A percentile compares a stretch with the other conserved stretches of the same genome.
phyloP scores from a whole-genome alignment of 2,329 filamentous ascomycete genomes.

The Emmonsiellopsis sp. region DNA sequence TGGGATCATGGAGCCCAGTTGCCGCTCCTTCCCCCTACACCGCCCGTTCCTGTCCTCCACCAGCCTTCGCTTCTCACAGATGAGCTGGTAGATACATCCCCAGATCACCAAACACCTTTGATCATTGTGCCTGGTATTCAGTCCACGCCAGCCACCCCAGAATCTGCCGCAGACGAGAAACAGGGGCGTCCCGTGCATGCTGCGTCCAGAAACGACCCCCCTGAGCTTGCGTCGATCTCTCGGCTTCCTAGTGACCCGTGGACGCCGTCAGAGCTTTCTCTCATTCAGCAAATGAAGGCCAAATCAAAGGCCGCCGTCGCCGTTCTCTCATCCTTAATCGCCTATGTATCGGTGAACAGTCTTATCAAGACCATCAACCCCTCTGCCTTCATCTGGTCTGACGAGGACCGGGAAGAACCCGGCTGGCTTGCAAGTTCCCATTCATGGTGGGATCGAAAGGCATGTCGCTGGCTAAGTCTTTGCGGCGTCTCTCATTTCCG shows the following conservation, averaged over 20 bases:
- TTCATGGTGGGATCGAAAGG: constrained; percentile 65
- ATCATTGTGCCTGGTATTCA: not conserved
- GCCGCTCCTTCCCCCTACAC: constrained; percentile 12
- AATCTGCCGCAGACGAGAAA: not conserved
- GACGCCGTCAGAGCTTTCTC: constrained; percentile 2
- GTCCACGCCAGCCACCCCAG: not conserved
- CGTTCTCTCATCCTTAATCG: constrained; percentile 32
- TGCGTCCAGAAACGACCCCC: constrained; percentile 3
- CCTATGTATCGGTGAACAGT: constrained; percentile 36
- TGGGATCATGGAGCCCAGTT: constrained; percentile 17
- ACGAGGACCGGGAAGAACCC: constrained; percentile 54
- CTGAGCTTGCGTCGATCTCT: not conserved
- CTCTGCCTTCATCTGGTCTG: constrained; percentile 49
- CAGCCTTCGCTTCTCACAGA: constrained; percentile 1
- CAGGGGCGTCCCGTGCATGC: not conserved
- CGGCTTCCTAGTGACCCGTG: constrained; percentile 4
- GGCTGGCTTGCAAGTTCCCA: constrained; percentile 63
- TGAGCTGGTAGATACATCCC: not conserved
- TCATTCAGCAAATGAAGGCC: constrained; percentile 31
- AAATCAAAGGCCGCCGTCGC: constrained; percentile 32
- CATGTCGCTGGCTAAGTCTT: constrained; percentile 68
- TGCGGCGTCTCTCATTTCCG: constrained; percentile 70
- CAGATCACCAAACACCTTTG: not conserved
- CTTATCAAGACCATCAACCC: constrained; percentile 53
- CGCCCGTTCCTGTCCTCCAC: constrained; percentile 10